Evolutionary conservation across 2,329 filamentous ascomycete genomes (phyloP).

Genomic region (Zalaria obscura): DNA sequence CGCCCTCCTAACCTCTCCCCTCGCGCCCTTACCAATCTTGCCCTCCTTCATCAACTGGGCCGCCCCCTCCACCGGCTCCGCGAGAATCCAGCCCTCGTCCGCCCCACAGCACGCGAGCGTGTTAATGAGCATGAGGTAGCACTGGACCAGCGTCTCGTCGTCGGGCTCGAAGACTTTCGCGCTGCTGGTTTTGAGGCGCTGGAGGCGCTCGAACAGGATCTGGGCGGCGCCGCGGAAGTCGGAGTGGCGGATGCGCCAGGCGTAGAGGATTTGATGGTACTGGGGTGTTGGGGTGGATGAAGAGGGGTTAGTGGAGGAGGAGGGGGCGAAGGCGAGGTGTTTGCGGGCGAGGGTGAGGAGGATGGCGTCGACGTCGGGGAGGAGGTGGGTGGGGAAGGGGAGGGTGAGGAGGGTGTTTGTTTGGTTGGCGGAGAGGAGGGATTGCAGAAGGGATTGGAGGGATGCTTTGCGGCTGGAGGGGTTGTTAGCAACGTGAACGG

Average conservation of each 20-base stretch:
- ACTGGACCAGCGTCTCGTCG: slow-evolving; percentile 44
- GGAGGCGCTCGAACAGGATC: slow-evolving; percentile 40
- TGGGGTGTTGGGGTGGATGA: slow-evolving; percentile 32
- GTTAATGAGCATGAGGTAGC: slow-evolving; percentile 87
- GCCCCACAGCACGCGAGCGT: slow-evolving; percentile 72
- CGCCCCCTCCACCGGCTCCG: slow-evolving; percentile 30
- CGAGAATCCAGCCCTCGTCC: slow-evolving; percentile 69
- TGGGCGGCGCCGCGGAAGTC: slow-evolving; percentile 70
- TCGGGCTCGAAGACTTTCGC: slow-evolving; percentile 5
- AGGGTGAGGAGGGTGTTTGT: slow-evolving; percentile 46
- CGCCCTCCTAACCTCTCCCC: slow-evolving; percentile 7
- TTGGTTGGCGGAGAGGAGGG: slow-evolving; percentile 16
- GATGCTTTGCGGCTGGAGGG: slow-evolving; percentile 45
- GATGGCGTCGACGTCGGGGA: slow-evolving; percentile 65
- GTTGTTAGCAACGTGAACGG: slow-evolving; percentile 7
- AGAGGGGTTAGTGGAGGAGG: slow-evolving; percentile 8
- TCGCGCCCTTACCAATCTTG: slow-evolving; percentile 1
- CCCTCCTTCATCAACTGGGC: slow-evolving; percentile 12
- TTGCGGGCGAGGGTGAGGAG: slow-evolving; percentile 58
- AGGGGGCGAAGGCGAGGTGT: slow-evolving; percentile 46
- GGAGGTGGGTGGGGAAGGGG: slow-evolving; percentile 59
- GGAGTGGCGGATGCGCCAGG: slow-evolving; percentile 70
- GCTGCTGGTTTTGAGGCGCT: slow-evolving; percentile 24
- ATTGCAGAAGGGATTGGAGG: slow-evolving; percentile 50
- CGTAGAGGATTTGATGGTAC: slow-evolving; percentile 81